These are phyloP conservation scores for Zostera marina DNA, from an alignment of 116 monocot genomes.

Conservation along the genomic window DNA sequence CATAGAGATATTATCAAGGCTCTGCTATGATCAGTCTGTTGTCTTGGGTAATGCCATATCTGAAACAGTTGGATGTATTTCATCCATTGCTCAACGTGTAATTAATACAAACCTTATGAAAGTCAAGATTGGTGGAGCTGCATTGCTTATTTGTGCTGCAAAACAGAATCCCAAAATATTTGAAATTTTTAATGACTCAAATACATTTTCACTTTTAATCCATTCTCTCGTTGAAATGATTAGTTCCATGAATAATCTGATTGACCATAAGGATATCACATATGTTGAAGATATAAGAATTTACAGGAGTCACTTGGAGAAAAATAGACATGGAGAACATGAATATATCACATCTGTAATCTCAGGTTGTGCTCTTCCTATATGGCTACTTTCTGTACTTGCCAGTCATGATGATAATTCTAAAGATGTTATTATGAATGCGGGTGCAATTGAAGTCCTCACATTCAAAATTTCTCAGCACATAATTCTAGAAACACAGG, in stretches of 20 bases:
- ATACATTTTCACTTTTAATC: slow-evolving; percentile 36
- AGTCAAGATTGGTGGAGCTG: slow-evolving; percentile 73
- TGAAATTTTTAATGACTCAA: slow-evolving; percentile 47
- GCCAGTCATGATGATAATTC: slow-evolving; percentile 50
- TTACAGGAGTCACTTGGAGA: slow-evolving; percentile 29
- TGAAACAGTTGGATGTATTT: slow-evolving; percentile 42
- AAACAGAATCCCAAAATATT: slow-evolving; percentile 47
- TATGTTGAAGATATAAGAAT: slow-evolving; percentile 40
- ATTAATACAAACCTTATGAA: slow-evolving; percentile 42
- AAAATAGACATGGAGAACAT: slow-evolving; percentile 27
- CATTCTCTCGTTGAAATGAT: slow-evolving; percentile 68
- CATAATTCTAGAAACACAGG: slow-evolving; percentile 46
- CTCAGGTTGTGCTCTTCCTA: slow-evolving; percentile 46
- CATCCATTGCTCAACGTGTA: slow-evolving; percentile 55
- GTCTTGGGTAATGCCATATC: slow-evolving; percentile 47
- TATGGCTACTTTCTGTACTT: slow-evolving; percentile 68
- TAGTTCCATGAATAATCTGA: slow-evolving; percentile 18
- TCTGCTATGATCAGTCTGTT: slow-evolving; percentile 54
- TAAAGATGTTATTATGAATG: slow-evolving; percentile 41
- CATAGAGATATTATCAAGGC: slow-evolving; percentile 76
- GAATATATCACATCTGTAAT: slow-evolving; percentile 49
- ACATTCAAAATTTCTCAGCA: slow-evolving; percentile 67
- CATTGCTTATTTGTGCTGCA: slow-evolving; percentile 83
- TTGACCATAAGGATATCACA: slow-evolving; percentile 19
- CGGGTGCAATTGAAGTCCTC: slow-evolving; percentile 67